Evolutionary conservation across 2,329 filamentous ascomycete genomes (phyloP).

Genomic region (Alternaria angustiovoidea): DNA sequence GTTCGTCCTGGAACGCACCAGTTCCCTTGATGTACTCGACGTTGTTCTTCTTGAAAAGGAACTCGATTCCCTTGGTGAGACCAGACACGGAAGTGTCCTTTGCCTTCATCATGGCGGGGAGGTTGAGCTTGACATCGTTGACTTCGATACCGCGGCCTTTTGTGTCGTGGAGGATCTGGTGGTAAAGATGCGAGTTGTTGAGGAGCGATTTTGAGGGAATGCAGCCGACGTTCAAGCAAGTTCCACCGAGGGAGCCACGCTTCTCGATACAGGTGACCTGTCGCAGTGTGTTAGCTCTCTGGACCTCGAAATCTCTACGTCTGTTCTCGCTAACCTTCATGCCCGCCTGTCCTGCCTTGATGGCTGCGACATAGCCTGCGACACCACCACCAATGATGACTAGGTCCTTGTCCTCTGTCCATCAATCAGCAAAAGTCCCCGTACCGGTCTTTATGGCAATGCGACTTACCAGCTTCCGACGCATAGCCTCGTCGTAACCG

Average conservation of each 20-base stretch:
- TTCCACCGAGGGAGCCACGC: constrained; percentile 91
- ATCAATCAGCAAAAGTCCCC: constrained; percentile 45
- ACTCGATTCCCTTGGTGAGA: constrained; percentile 97
- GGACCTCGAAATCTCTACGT: constrained; percentile 1
- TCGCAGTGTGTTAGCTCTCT: constrained; percentile 14
- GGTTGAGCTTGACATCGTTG: constrained; percentile 94
- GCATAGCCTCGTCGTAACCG: constrained; percentile 65
- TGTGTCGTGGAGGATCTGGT: constrained; percentile 95
- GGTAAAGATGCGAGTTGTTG: constrained; percentile 99
- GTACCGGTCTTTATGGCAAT: constrained; percentile 25
- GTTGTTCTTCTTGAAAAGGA: constrained; percentile 98
- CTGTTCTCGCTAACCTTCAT: constrained; percentile 73
- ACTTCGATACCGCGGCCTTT: constrained; percentile 98
- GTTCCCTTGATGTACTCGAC: constrained; percentile 98
- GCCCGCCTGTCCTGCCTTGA: constrained; percentile 97
- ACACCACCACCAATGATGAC: constrained; percentile 98
- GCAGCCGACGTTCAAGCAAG: constrained; percentile 98
- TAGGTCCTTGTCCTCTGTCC: constrained; percentile 88
- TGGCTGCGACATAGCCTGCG: constrained; percentile 97
- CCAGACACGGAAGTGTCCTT: constrained; percentile 91
- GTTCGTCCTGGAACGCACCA: constrained; percentile 84
- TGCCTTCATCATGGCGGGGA: constrained; percentile 96
- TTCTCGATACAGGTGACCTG: constrained; percentile 98
- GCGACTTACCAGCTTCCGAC: constrained; percentile 59
- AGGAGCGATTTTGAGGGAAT: constrained; percentile 99